Evolutionary conservation across 2,329 filamentous ascomycete genomes (phyloP), one percentile per base, ranked within the genome.

Genomic region (Cytospora schulzeri): DNA sequence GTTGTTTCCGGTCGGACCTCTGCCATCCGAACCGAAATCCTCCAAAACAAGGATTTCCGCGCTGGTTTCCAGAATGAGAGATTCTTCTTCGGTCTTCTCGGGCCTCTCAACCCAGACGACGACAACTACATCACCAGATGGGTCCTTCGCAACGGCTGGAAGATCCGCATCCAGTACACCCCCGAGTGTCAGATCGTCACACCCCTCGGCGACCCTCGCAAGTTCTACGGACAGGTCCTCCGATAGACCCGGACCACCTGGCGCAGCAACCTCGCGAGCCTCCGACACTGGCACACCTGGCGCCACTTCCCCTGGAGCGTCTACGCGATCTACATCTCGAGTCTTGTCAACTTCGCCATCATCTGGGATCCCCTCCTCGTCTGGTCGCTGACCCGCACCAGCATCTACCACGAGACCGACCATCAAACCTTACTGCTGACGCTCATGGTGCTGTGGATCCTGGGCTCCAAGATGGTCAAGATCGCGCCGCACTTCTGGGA

Each of bases 61-160:
- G 24, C 70, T 0, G 70, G 68, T 0, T 88, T 83, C 71, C 71
- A 74, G 1, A 76, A 81, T 57, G 86, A 89, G 69, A 73, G 61
- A 11, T 86, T 83, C 76, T 78, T 81, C 63, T 79, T 81, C 28
- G 75, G 76, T 0, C 54, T 71, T 0, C 74, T 80, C 0, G 77
- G 74, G 0, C 81, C 82, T 0, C 72, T 87, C 2, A 80, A 81
- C 24, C 76, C 78, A 0, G 86, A 88, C 66, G 86, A 88, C 64
- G 86, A 89, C 75, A 88, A 88, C 71, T 88, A 81, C 69, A 75
- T 85, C 41, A 88, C 86, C 0, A 77, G 86, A 14, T 85, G 79
- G 66, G 76, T 82, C 7, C 79, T 85, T 51, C 75, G 75, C 12
- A 71, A 79, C 7, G 79, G 78, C n/a, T 86, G 80, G 78, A 75